Evolutionary conservation across 371 early-diverging fungal genomes (phyloP), one percentile per base, ranked within the genome.

Genomic region (Blakeslea trispora): DNA sequence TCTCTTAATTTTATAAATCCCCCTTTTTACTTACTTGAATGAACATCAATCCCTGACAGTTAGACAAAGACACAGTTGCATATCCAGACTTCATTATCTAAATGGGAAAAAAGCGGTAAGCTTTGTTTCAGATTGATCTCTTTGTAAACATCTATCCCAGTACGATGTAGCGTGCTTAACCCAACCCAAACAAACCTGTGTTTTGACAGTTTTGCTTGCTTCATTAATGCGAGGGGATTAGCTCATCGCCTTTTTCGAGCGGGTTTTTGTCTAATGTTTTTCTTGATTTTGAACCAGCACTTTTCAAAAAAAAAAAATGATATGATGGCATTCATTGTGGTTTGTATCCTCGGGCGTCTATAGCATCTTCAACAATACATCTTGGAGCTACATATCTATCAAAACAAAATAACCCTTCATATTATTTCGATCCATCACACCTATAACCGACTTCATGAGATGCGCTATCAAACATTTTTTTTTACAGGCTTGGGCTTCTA

Each of bases 301-400:
- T 40, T 17, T 5, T 40, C 40, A 17, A 40, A 17, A 40, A 40
- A 40, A 40, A 40, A 17, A 40, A 11, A 28, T 28, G 47, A 24
- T 55, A 55, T 11, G 48, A 48, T 18, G 55, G 55, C 34, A 52
- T 41, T n/a, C 41, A 52, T 42, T 42, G 23, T 42, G 52, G 28
- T 31, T 52, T 52, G n/a, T 52, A 52, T 21, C 52, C 42, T 15
- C 42, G 22, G 18, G 22, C 18, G 14, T 52, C 31, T 21, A 42
- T 52, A 15, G 43, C 52, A 18, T 52, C 52, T 28, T 42, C 43
- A 7, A 52, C 43, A 52, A 32, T 43, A 18, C 24, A 14, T 28
- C 28, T 28, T 28, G 28, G n/a, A n/a, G n/a, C n/a, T n/a, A n/a
- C n/a, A n/a, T n/a, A n/a, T n/a, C n/a, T n/a, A n/a, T n/a, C n/a